Percentiles rank a stretch among this genome's conserved stretches.
These are phyloP conservation scores for Serendipita sp. DNA, from an alignment of 768 basidiomycete genomes.

Conservation along the genomic window DNA sequence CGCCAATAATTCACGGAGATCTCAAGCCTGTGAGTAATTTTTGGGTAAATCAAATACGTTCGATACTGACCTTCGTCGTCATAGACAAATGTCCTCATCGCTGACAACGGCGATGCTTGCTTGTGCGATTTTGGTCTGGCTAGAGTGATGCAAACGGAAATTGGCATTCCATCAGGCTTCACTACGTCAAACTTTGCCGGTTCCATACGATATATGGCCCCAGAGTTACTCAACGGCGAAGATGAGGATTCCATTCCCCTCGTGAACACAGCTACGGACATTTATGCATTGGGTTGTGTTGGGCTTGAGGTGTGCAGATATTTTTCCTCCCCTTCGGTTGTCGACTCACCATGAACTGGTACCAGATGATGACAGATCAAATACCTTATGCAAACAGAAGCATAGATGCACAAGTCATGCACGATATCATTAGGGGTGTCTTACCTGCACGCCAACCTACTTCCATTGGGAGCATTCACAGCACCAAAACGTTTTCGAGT, in stretches of 20 bases:
- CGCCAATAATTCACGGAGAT: not conserved
- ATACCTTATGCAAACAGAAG: not conserved
- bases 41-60: too few relatives aligned
- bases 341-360: too few relatives aligned
- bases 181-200: constrained; percentile 1
- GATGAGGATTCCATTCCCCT: constrained; percentile 1
- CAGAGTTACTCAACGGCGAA: not conserved
- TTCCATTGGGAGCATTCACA: not conserved
- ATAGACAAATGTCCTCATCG: not conserved
- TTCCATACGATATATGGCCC: not conserved
- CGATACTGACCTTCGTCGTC: too few relatives aligned
- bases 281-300: constrained; percentile 1
- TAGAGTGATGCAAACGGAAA: not conserved
- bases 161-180: not conserved
- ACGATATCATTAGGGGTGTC: not conserved
- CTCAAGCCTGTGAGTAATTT: not conserved
- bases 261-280: not conserved
- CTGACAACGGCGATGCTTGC: not conserved
- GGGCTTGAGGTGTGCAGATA: not conserved
- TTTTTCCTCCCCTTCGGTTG: too few relatives aligned
- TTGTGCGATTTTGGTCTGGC: not conserved
- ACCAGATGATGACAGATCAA: constrained; percentile 3
- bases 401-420: constrained; percentile 1
- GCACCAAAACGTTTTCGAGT: not conserved
- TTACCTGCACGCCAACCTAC: not conserved